Evolutionary conservation across 1,139 yeast genomes (phyloP), one percentile per base, ranked within the genome.

Genomic region (Blastobotrys indianensis): DNA sequence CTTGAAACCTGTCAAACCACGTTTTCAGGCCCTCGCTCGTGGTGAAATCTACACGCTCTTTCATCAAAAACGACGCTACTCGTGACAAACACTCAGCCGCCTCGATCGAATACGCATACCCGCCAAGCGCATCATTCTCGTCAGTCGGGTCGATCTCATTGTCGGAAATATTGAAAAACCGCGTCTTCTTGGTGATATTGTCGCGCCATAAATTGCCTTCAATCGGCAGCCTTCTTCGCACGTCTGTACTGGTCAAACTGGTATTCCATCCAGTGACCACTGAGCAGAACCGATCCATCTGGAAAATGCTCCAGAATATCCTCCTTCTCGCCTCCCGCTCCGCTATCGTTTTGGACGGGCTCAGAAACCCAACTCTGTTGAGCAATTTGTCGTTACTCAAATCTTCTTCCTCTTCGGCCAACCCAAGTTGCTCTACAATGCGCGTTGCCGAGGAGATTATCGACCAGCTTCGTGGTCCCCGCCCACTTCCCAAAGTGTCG

Each of bases 191-290:
- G 34, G 44, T 45, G 29, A 44, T 35, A 6, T 45, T 48, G n/a
- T 42, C 44, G 9, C 49, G 35, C 39, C 47, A 55, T 12, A 51
- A 33, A 28, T 41, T 31, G 1, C 59, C 57, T 20, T 54, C 57
- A 16, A 45, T 41, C 0, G 60, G 60, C 17, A 56, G 45, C 13
- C 57, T 44, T 11, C 59, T 42, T 33, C 43, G 46, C 29, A 53
- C 50, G 28, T 51, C 52, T 1, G 50, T 35, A 15, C 51, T 33
- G 16, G 49, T 51, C 34, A 54, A 44, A 33, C 56, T 51, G 6
- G 56, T 50, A 36, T 54, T 53, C 59, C 59, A 55, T 8, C 59
- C 58, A 5, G 59, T 54, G 10, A 54, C 39, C 10, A 54, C 57
- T 11, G 59, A 54, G 41, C 59, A 54, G 37, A 57, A 57, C 23